phyloP scores from a whole-genome alignment of 495 filamentous ascomycete genomes.

The Lichenothelia convexa region DNA sequence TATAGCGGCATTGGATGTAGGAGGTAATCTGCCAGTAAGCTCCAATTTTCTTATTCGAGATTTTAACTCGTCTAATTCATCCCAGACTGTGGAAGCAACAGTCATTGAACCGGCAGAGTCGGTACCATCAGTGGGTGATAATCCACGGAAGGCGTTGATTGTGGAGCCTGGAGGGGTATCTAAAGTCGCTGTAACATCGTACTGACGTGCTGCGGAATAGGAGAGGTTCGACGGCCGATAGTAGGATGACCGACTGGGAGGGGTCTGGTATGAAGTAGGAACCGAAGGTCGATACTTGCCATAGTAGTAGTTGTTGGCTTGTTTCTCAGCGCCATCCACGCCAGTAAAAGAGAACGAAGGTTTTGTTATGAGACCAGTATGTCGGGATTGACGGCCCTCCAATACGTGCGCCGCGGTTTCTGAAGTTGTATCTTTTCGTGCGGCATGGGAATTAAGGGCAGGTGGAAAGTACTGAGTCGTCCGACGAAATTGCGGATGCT shows the following conservation, averaged over 20 bases:
- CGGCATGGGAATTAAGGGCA: too few relatives aligned
- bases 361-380: too few relatives aligned
- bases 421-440: too few relatives aligned
- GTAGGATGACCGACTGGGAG: not conserved
- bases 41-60: slow-evolving; percentile 87
- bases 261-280: too few relatives aligned
- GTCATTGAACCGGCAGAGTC: slow-evolving; percentile 73
- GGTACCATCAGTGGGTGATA: slow-evolving; percentile 33
- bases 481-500: too few relatives aligned
- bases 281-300: too few relatives aligned
- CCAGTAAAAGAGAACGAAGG: too few relatives aligned
- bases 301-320: too few relatives aligned
- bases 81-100: slow-evolving; percentile 88
- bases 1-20: slow-evolving; percentile 61
- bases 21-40: slow-evolving; percentile 66
- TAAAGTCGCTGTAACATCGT: not conserved
- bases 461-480: too few relatives aligned
- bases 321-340: too few relatives aligned
- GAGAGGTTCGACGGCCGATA: not conserved
- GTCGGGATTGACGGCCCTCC: too few relatives aligned
- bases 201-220: not conserved
- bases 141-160: slow-evolving; percentile 1
- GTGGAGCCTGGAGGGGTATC: not conserved
- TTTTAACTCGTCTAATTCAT: slow-evolving; percentile 91
- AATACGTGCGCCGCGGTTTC: too few relatives aligned